Conservation (phyloP, 192 early-diverging fungal species). For the Linnemannia hyalina region DNA sequence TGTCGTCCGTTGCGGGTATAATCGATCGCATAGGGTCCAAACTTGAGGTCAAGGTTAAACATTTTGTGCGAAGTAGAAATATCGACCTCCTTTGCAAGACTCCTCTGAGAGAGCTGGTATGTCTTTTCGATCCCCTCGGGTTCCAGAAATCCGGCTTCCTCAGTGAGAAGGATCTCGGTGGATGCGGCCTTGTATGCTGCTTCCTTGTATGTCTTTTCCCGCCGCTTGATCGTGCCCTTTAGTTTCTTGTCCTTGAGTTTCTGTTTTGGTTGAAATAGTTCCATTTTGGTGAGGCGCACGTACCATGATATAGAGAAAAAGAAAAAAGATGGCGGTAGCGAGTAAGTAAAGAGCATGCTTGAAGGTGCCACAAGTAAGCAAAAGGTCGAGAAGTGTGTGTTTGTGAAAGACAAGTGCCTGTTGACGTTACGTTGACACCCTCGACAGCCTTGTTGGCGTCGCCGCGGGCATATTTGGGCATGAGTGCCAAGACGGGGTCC, state of each 20-base stretch:
- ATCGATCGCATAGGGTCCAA: conserved; percentile 91
- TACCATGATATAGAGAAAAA: background rate
- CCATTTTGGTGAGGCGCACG: no score
- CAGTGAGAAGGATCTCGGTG: conserved; percentile 81
- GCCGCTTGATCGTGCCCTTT: conserved; percentile 69
- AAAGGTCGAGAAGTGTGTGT: background rate
- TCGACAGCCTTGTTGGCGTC: conserved; percentile 34
- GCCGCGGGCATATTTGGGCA: conserved; percentile 57
- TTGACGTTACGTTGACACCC: conserved; percentile 36
- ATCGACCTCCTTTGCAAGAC: conserved; percentile 78
- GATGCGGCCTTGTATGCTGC: conserved; percentile 82
- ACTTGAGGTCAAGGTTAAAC: conserved; percentile 60
- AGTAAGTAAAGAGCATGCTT: background rate
- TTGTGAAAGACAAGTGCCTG: background rate
- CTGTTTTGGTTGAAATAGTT: conserved; percentile 30
- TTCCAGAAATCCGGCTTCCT: conserved; percentile 86
- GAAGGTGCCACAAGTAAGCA: background rate
- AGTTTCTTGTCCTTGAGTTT: conserved; percentile 80
- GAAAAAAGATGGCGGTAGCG: background rate
- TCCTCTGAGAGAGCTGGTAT: conserved; percentile 83
- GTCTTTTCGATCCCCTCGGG: conserved; percentile 93
- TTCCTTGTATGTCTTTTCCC: conserved; percentile 71
- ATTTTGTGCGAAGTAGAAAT: conserved; percentile 78
- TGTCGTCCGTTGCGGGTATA: conserved; percentile 90
- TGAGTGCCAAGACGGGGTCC: conserved; percentile 56